Evolutionary conservation across 192 early-diverging fungal genomes (phyloP).

Genomic region (Powellomyces hirtus): DNA sequence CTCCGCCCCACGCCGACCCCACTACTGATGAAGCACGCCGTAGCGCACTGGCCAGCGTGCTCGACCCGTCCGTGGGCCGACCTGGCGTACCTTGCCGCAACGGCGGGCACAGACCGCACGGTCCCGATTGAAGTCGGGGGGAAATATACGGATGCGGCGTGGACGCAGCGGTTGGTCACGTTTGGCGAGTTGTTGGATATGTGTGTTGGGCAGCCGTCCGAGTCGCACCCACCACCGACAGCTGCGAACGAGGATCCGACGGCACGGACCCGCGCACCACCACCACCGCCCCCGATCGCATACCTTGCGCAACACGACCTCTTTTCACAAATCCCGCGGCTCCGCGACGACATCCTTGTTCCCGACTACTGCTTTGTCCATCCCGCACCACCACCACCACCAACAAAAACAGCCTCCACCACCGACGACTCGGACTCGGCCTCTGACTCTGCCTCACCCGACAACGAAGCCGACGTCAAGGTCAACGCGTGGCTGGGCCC

Average conservation of each 20-base stretch:
- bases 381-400: too few species aligned
- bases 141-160: slow-evolving; percentile 72
- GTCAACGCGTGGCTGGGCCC: slow-evolving; percentile 85
- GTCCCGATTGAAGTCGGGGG: slow-evolving; percentile 83
- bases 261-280: neutral
- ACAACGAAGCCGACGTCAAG: slow-evolving; percentile 34
- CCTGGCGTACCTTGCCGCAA: slow-evolving; percentile 53
- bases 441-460: neutral
- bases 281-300: slow-evolving; percentile 26
- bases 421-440: neutral
- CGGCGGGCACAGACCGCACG: slow-evolving; percentile 61
- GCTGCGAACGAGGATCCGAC: neutral
- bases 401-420: neutral
- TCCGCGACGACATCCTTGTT: slow-evolving; percentile 65
- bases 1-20: slow-evolving; percentile 30
- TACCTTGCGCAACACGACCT: slow-evolving; percentile 90
- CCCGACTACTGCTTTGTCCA: slow-evolving; percentile 77
- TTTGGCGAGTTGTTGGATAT: slow-evolving; percentile 69
- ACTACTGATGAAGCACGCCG: slow-evolving; percentile 50
- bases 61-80: slow-evolving; percentile 58
- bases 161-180: slow-evolving; percentile 71
- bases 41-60: slow-evolving; percentile 71
- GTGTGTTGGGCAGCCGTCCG: slow-evolving; percentile 13
- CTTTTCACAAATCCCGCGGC: slow-evolving; percentile 69
- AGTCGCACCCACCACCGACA: neutral